phyloP scores from a whole-genome alignment of 352 stramenopile species.

The Phytophthora citrophthora region DNA sequence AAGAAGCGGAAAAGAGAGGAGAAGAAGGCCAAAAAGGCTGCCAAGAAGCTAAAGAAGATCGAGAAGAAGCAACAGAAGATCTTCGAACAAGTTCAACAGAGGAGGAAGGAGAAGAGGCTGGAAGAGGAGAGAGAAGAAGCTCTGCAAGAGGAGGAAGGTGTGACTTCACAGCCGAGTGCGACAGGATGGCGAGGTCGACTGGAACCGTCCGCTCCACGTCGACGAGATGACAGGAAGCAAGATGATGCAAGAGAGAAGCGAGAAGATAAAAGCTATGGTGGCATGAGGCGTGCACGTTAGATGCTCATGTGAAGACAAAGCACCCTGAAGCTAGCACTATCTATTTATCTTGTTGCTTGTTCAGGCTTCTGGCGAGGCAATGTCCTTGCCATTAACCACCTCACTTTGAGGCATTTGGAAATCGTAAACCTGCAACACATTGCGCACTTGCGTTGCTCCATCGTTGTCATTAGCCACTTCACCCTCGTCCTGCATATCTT shows the following conservation, averaged over 20 bases:
- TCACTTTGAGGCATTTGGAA: slow-evolving; percentile 30
- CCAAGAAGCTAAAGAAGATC: slow-evolving; percentile 57
- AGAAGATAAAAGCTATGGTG: slow-evolving; percentile 58
- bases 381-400: neutral
- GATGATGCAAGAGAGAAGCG: slow-evolving; percentile 13
- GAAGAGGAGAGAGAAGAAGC: slow-evolving; percentile 31
- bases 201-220: slow-evolving; percentile 45
- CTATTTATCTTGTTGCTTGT: slow-evolving; percentile 3
- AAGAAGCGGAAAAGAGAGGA: slow-evolving; percentile 66
- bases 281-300: slow-evolving; percentile 63
- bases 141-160: slow-evolving; percentile 13
- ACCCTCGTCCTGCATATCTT: slow-evolving; percentile 62
- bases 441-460: slow-evolving; percentile 12
- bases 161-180: slow-evolving; percentile 39
- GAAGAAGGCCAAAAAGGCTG: slow-evolving; percentile 60
- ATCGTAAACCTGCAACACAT: slow-evolving; percentile 58
- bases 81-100: slow-evolving; percentile 57
- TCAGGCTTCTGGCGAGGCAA: neutral
- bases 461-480: slow-evolving; percentile 14
- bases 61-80: slow-evolving; percentile 59
- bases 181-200: slow-evolving; percentile 72
- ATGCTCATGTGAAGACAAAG: neutral
- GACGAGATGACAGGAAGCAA: slow-evolving; percentile 16
- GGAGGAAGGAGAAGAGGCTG: slow-evolving; percentile 38
- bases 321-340: neutral